These are phyloP conservation scores for Nicotiana knightiana DNA, from an alignment of 257 asterid species.

Conservation along the genomic window DNA sequence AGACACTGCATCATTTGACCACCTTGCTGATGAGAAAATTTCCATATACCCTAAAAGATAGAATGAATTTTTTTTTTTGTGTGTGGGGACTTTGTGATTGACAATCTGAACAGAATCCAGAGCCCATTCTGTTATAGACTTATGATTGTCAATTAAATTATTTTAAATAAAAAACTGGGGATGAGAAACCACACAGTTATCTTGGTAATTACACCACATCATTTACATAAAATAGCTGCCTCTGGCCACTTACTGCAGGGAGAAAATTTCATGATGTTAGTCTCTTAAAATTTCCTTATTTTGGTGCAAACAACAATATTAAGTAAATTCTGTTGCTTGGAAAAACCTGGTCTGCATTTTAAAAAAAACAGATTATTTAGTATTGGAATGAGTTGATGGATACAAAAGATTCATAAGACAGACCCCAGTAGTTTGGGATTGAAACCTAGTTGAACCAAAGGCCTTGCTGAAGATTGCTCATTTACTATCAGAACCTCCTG, in stretches of 20 bases:
- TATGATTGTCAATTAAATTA: neutral
- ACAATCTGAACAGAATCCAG: neutral
- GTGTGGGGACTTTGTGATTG: neutral
- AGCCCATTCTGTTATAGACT: neutral
- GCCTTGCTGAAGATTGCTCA: neutral
- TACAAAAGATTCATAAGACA: neutral
- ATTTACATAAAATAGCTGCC: neutral
- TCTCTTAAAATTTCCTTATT: neutral
- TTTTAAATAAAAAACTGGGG: neutral
- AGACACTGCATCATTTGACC: neutral
- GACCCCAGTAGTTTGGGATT: neutral
- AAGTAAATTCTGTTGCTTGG: neutral
- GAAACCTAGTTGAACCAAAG: neutral
- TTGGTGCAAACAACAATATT: neutral
- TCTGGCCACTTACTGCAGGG: neutral
- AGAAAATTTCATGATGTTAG: neutral
- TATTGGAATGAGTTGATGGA: neutral
- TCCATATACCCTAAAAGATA: neutral
- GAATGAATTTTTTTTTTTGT: neutral
- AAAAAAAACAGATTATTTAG: neutral
- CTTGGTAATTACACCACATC: neutral
- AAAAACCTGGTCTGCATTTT: neutral
- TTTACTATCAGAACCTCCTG: neutral
- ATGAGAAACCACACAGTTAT: neutral
- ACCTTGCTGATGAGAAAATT: neutral